phyloP scores from a whole-genome alignment of 2,329 filamentous ascomycete genomes.

The Emergomyces pasteurianus region DNA sequence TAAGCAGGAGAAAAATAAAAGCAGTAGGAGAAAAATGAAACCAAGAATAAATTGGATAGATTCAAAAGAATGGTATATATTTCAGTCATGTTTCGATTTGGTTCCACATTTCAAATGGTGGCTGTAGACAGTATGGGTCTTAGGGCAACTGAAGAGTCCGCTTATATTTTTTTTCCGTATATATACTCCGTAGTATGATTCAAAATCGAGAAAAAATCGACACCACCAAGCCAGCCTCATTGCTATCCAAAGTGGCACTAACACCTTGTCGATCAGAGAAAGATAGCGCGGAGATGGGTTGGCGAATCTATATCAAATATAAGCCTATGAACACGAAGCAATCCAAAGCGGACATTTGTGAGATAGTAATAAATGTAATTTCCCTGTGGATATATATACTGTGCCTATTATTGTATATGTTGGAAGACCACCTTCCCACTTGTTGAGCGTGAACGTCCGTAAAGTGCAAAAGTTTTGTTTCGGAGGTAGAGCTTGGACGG shows the following conservation, averaged over 20 bases:
- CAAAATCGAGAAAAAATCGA: background rate
- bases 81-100: background rate
- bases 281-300: background rate
- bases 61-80: constrained; percentile 1
- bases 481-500: too few species aligned
- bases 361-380: background rate
- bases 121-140: background rate
- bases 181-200: background rate
- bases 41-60: constrained; percentile 1
- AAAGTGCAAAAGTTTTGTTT: background rate
- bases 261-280: background rate
- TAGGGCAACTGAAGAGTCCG: background rate
- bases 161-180: background rate
- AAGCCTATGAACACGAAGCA: background rate
- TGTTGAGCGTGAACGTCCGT: background rate
- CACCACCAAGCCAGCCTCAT: constrained; percentile 2
- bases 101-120: background rate
- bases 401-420: background rate
- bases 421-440: background rate
- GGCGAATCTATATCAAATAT: background rate
- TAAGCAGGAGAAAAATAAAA: background rate
- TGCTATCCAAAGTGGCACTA: background rate
- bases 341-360: background rate
- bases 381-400: background rate
- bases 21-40: background rate